Conservation (phyloP, 495 filamentous ascomycete genomes). For the Talaromyces thailandensis region DNA sequence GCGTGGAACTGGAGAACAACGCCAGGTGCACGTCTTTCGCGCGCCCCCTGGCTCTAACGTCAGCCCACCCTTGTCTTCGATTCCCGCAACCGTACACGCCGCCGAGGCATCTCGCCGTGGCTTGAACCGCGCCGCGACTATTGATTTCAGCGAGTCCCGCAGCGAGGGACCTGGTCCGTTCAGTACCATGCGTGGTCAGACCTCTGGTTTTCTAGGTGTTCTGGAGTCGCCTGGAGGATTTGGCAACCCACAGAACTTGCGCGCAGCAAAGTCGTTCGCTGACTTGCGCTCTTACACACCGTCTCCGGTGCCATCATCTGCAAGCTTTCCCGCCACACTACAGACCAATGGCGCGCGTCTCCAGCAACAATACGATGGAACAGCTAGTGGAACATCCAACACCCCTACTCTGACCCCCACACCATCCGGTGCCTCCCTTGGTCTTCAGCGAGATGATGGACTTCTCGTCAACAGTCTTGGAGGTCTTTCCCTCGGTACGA, state of each 20-base stretch:
- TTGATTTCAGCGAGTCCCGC: slow-evolving; percentile 90
- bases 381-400: slow-evolving; percentile 52
- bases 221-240: slow-evolving; percentile 71
- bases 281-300: slow-evolving; percentile 92
- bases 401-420: slow-evolving; percentile 73
- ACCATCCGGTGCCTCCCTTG: slow-evolving; percentile 51
- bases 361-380: slow-evolving; percentile 46
- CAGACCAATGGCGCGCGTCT: slow-evolving; percentile 57
- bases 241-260: slow-evolving; percentile 64
- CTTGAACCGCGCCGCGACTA: slow-evolving; percentile 91
- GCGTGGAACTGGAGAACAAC: slow-evolving; percentile 72
- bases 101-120: slow-evolving; percentile 68
- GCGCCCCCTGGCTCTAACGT: slow-evolving; percentile 50
- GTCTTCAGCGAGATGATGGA: slow-evolving; percentile 53
- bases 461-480: slow-evolving; percentile 60
- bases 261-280: slow-evolving; percentile 92
- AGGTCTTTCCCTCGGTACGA: slow-evolving; percentile 52
- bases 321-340: slow-evolving; percentile 71
- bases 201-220: slow-evolving; percentile 69
- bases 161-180: slow-evolving; percentile 58
- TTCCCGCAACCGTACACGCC: slow-evolving; percentile 54
- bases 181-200: slow-evolving; percentile 66
- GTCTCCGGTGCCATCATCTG: slow-evolving; percentile 81
- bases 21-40: slow-evolving; percentile 84
- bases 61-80: slow-evolving; percentile 50